These are phyloP conservation scores for Ceraceosorus bombacis DNA, from an alignment of 1,284 basidiomycete species.

Conservation along the genomic window DNA sequence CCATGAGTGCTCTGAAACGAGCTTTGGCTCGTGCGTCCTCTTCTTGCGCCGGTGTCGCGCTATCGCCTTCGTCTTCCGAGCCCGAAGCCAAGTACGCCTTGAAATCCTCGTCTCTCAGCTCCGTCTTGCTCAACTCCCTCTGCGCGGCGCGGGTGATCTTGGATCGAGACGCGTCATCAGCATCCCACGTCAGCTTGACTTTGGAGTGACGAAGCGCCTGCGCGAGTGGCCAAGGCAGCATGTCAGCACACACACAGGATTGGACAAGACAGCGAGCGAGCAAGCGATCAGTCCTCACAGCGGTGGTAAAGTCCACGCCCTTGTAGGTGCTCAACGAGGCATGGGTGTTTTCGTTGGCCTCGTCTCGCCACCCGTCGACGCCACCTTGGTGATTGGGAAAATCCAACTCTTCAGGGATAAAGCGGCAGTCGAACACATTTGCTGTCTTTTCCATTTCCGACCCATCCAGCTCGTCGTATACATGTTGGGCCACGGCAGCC, in stretches of 20 bases:
- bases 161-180: conserved; percentile 83
- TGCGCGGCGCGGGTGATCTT: conserved; percentile 55
- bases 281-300: conserved; percentile 56
- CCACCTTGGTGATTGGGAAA: conserved; percentile 57
- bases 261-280: background rate
- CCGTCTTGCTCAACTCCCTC: conserved; percentile 23
- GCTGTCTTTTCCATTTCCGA: conserved; percentile 95
- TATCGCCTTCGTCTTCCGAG: conserved; percentile 24
- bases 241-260: background rate
- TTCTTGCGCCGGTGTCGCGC: conserved; percentile 20
- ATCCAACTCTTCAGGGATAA: conserved; percentile 67
- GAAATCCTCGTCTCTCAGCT: conserved; percentile 44
- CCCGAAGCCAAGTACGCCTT: conserved; percentile 45
- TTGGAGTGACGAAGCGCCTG: conserved; percentile 96
- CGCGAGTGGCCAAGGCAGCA: background rate
- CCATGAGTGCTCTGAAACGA: conserved; percentile 38
- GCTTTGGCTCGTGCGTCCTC: conserved; percentile 15
- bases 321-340: conserved; percentile 61
- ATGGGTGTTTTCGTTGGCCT: conserved; percentile 61
- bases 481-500: conserved; percentile 66
- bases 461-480: conserved; percentile 80
- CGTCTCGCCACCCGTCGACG: conserved; percentile 58
- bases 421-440: conserved; percentile 78
- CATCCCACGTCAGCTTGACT: conserved; percentile 97
- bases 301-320: conserved; percentile 84